phyloP scores from a whole-genome alignment of 768 basidiomycete genomes.

The Suillus occidentalis region DNA sequence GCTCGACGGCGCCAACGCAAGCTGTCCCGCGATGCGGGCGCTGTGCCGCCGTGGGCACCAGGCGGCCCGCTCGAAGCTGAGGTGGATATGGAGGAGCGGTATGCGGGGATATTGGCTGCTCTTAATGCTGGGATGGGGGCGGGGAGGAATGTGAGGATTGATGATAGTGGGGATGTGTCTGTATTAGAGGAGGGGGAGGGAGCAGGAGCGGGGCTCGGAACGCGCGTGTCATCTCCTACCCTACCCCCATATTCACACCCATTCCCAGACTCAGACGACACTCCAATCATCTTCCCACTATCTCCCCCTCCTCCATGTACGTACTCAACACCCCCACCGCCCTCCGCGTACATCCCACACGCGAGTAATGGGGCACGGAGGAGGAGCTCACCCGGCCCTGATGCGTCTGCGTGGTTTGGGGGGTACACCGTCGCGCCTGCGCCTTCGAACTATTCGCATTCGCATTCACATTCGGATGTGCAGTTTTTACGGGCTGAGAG shows the following conservation, averaged over 20 bases:
- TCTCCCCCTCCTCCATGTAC: too few relatives aligned
- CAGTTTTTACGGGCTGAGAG: too few relatives aligned
- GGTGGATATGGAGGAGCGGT: conserved; percentile 27
- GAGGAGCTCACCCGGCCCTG: conserved; percentile 30
- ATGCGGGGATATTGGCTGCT: conserved; percentile 27
- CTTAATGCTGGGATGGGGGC: conserved; percentile 18
- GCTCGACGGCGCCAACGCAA: conserved; percentile 30
- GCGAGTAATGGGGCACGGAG: conserved; percentile 10
- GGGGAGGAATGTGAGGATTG: conserved; percentile 7
- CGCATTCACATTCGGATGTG: too few relatives aligned
- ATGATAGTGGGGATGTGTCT: too few relatives aligned
- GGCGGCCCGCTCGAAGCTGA: conserved; percentile 25
- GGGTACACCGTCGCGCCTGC: conserved; percentile 25
- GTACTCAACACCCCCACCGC: conserved; percentile 21
- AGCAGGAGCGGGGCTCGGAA: too few relatives aligned
- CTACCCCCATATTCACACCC: conserved; percentile 23
- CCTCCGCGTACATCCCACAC: conserved; percentile 24
- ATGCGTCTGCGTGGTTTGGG: conserved; percentile 24
- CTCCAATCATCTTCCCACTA: too few relatives aligned
- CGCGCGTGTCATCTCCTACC: conserved; percentile 25
- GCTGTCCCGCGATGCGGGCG: conserved; percentile 20
- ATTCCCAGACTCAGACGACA: too few relatives aligned
- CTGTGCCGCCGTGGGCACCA: conserved; percentile 13
- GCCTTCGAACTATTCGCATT: conserved; percentile 27
- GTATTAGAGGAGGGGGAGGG: too few relatives aligned